A percentile compares a stretch with the other conserved stretches of the same genome.
phyloP scores from a whole-genome alignment of 805 yeast genomes.

The Priceomyces melissophilus region DNA sequence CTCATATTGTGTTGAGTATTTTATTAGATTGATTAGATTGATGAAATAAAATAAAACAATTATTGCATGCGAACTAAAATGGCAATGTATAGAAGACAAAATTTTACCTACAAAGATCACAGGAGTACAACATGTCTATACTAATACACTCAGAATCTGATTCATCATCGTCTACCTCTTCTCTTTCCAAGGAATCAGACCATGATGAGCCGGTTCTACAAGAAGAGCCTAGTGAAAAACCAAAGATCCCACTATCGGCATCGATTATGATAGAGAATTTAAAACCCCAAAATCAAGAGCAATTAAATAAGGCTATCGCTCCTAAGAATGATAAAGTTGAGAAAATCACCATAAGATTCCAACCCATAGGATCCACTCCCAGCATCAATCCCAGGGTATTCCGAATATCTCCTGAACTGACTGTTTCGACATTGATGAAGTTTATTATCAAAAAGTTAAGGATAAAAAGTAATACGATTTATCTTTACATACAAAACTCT shows the following conservation, averaged over 20 bases:
- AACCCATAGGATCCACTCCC: conserved; percentile 58
- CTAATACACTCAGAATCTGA: conserved; percentile 9
- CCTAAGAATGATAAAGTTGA: conserved; percentile 3
- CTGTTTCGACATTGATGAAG: conserved; percentile 42
- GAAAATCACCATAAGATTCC: conserved; percentile 51
- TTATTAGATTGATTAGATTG: neutral
- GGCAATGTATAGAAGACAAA: neutral
- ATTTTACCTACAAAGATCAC: neutral
- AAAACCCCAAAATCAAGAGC: conserved; percentile 8
- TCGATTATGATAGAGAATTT: conserved; percentile 13
- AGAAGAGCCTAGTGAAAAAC: conserved; percentile 7
- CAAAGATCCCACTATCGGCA: conserved; percentile 17
- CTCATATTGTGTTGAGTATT: conserved; percentile 10
- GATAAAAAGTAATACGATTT: conserved; percentile 17
- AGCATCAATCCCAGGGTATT: conserved; percentile 48
- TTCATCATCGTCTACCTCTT: conserved; percentile 5
- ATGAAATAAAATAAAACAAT: no score
- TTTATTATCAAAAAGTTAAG: conserved; percentile 43
- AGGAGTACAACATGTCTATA: conserved; percentile 5
- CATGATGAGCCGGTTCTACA: conserved; percentile 4
- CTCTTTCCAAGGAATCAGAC: neutral
- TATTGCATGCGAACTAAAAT: neutral
- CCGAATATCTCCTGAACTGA: conserved; percentile 46
- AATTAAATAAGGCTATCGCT: conserved; percentile 6
- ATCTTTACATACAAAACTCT: conserved; percentile 37